phyloP scores from a whole-genome alignment of 306 rosid genomes.

The Castanospermum australe region DNA sequence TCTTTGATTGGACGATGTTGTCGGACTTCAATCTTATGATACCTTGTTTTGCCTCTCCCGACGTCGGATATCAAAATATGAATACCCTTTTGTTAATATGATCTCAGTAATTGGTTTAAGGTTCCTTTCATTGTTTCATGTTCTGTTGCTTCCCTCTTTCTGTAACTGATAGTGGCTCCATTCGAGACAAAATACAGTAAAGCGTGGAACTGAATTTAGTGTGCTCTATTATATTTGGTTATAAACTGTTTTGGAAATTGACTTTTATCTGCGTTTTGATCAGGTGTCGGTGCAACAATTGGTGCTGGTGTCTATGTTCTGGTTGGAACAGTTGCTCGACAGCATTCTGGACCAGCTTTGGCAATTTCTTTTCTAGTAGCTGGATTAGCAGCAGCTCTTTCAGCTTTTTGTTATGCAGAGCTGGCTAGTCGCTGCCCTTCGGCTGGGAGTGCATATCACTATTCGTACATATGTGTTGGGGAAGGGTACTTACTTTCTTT shows the following conservation, averaged over 20 bases:
- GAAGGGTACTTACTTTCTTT: conserved; percentile 71
- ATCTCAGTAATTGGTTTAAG: background rate
- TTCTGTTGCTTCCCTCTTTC: background rate
- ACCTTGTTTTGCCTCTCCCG: background rate
- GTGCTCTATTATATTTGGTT: background rate
- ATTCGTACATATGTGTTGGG: conserved; percentile 83
- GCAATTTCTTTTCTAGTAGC: conserved; percentile 82
- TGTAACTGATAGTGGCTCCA: background rate
- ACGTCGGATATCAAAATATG: background rate
- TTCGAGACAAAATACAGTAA: background rate
- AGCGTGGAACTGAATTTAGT: background rate
- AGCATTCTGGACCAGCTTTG: conserved; percentile 88
- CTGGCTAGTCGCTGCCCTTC: conserved; percentile 93
- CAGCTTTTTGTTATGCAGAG: conserved; percentile 94
- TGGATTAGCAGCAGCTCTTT: conserved; percentile 90
- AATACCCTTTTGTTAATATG: background rate
- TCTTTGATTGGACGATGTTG: background rate
- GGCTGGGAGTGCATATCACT: conserved; percentile 99
- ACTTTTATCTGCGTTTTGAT: background rate
- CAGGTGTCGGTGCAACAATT: conserved; percentile 92
- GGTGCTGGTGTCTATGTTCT: conserved; percentile 98
- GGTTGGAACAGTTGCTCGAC: conserved; percentile 94
- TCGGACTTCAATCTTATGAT: background rate
- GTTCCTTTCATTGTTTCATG: conserved; percentile 6
- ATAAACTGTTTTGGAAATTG: background rate